Base-by-base conservation (phyloP, 257 asterid species). In the Ocimum tenuiflorum region DNA sequence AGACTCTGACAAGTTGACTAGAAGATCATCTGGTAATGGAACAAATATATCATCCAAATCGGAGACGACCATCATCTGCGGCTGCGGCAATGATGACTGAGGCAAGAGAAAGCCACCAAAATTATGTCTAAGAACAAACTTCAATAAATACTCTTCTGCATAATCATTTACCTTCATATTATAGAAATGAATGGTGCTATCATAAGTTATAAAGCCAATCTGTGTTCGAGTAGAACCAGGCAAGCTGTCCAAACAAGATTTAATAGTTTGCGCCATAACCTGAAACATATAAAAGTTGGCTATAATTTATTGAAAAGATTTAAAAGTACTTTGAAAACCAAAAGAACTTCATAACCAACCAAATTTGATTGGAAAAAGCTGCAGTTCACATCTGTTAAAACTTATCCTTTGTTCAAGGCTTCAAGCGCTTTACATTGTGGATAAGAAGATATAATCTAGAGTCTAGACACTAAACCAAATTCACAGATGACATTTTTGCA, bases 1-100 rank as follows among this genome's bases (percentile, higher is more conserved):
- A 71, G 97, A 90, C 74, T 94, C 99, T 39, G 95, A 94, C 79
- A 94, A 81, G 83, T 94, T 94, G 81, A 91, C 99, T 48, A 91
- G 90, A 60, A 90, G 96, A 80, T 94, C 99, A 66, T 94, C 99
- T 31, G 97, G 89, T 81, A 83, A 78, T 8, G 84, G 84, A 63
- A 84, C 78, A 81, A 91, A 91, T 65, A 85, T 65, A 69, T 88
- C 97, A 61, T 88, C 96, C 77, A 91, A 77, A 73, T 88, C 95
- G 6, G 97, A 91, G 69, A 91, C 78, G 38, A 91, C 97, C 94
- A 88, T 77, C 97, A 88, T 88, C 70, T 84, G 95, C 45, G 95
- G 96, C 81, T 86, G 96, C 62, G 64, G 71, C 84, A 86, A 83
- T 67, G 97, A 88, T 35, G 95, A 86, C 97, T 89, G 88, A 57